These are phyloP conservation scores for Venturia carpophila DNA, from an alignment of 2,329 filamentous ascomycete species.

Conservation along the genomic window DNA sequence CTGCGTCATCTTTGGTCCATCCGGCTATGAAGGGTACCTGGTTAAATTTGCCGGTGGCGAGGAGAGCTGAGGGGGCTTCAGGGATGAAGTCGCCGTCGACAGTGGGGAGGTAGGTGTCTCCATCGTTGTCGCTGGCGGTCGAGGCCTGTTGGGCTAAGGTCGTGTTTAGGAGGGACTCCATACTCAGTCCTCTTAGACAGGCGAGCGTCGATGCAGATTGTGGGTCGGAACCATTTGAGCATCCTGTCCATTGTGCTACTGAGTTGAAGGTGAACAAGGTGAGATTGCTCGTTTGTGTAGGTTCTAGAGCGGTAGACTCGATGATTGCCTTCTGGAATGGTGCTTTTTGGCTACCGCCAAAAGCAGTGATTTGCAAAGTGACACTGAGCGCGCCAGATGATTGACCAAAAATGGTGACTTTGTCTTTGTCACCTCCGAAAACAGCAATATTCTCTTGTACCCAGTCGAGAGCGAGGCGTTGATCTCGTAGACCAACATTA, in stretches of 20 bases:
- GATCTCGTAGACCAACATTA: conserved; percentile 37
- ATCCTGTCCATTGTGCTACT: neutral
- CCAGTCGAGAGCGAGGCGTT: conserved; percentile 41
- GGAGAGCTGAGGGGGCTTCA: conserved; percentile 24
- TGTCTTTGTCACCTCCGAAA: conserved; percentile 30
- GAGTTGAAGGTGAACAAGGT: neutral
- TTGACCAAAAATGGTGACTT: conserved; percentile 34
- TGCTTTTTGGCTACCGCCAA: conserved; percentile 27
- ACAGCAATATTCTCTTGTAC: conserved; percentile 36
- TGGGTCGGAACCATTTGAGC: conserved; percentile 1
- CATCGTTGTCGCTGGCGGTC: conserved; percentile 35
- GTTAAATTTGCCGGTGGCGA: conserved; percentile 32
- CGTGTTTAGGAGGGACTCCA: conserved; percentile 37
- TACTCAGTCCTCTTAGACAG: conserved; percentile 41
- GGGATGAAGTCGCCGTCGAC: conserved; percentile 22
- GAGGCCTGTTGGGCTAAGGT: conserved; percentile 37
- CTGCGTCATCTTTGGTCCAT: conserved; percentile 40
- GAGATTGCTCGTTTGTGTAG: conserved; percentile 23
- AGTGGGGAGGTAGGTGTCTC: conserved; percentile 21
- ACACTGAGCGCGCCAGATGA: conserved; percentile 33
- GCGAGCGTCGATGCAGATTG: conserved; percentile 26
- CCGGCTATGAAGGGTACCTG: conserved; percentile 32
- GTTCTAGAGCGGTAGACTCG: conserved; percentile 23
- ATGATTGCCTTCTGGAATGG: conserved; percentile 7
- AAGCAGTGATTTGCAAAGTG: conserved; percentile 35